Base-by-base conservation (phyloP, 768 basidiomycete species). In the Podaxis sp. region DNA sequence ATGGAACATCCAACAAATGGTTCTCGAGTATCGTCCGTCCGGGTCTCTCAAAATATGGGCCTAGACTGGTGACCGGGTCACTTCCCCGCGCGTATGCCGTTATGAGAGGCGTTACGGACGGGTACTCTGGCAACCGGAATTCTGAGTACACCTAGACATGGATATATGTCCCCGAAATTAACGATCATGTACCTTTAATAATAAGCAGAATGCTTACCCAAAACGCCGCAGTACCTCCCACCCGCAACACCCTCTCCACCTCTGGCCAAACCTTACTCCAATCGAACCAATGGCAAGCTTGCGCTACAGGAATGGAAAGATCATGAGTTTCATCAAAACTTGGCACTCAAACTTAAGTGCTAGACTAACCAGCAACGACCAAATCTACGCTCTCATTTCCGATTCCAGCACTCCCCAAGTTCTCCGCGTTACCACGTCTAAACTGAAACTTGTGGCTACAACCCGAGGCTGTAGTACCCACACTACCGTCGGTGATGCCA, bases 261-360 rank as follows among this genome's bases (percentile, higher is more conserved):
- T 93, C 88, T 2, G 81, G 83, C 90, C 91, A 94, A 6, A 89
- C 78, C 66, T 82, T 84, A 5, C 74, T 71, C 82, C 87, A 90
- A 67, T 93, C 81, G 68, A 93, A 94, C 91, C 91, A 93, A 69
- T 94, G 92, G 2, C 84, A 84, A 0, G 91, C 86, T 74, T 91
- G 91, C 1, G 89, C 91, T 91, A 20, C 63, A 28, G 30, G 46
- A 28, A 17, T 33, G 20, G 24, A 61, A 26, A 2, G 24, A 46
- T 17, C 37, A 58, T 37, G n/a, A 46, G 48, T 33, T 30, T n/a
- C 41, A 28, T 20, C 30, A 40, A 64, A 61, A 46, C 56, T 22
- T 56, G 57, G 11, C 11, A 15, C 33, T n/a, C n/a, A n/a, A 56
- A 10, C 24, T 22, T 41, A n/a, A 26, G 38, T 44, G 41, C 13